Percentiles rank a stretch among this genome's conserved stretches.
phyloP scores from a whole-genome alignment of 345 rosid species.

The Boechera divaricarpa region DNA sequence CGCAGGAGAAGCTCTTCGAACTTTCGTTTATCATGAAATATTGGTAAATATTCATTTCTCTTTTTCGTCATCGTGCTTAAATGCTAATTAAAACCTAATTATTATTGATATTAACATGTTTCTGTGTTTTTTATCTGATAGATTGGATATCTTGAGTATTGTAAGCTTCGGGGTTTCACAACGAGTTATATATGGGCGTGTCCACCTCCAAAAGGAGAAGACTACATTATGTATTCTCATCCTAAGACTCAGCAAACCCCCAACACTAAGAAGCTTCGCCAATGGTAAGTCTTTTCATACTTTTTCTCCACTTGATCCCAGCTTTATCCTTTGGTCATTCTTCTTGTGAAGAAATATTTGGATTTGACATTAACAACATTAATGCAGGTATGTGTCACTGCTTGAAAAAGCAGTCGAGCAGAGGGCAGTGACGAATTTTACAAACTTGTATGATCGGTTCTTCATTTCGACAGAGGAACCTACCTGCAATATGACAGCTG shows the following conservation, averaged over 20 bases:
- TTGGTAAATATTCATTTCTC: constrained; percentile 51
- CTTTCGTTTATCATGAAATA: constrained; percentile 92
- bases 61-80: constrained; percentile 1
- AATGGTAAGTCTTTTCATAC: constrained; percentile 43
- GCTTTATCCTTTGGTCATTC: background rate
- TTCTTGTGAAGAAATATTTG: constrained; percentile 15
- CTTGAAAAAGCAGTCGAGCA: constrained; percentile 51
- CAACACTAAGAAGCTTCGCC: constrained; percentile 76
- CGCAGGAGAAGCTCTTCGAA: constrained; percentile 83
- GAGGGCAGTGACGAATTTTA: constrained; percentile 42
- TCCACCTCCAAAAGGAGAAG: constrained; percentile 89
- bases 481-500: constrained; percentile 50
- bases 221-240: constrained; percentile 86
- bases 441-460: constrained; percentile 58
- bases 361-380: constrained; percentile 30
- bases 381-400: constrained; percentile 52
- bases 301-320: background rate
- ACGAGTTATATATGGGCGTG: constrained; percentile 94
- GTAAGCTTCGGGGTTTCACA: constrained; percentile 87
- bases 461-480: constrained; percentile 43
- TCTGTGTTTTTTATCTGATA: constrained; percentile 21
- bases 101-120: constrained; percentile 20
- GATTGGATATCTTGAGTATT: constrained; percentile 94
- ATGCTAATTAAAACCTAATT: background rate
- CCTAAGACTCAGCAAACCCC: constrained; percentile 93